Percentiles rank a stretch among this genome's conserved stretches.
phyloP scores from a whole-genome alignment of 2,329 filamentous ascomycete species.

The Dothiorella sarmentorum region DNA sequence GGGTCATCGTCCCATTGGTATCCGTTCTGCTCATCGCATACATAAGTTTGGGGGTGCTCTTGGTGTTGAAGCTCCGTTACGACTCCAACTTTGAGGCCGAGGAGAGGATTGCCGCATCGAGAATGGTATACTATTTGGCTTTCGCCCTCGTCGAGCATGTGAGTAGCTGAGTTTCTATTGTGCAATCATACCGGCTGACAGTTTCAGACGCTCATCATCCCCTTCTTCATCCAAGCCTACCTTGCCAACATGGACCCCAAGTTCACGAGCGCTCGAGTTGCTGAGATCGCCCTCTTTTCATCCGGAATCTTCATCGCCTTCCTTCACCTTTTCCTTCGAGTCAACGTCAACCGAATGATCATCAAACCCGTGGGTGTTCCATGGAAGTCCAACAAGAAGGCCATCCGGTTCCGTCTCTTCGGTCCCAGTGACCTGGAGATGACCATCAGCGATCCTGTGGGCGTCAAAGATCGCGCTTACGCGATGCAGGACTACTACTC shows the following conservation, averaged over 20 bases:
- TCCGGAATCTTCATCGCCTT: conserved; percentile 63
- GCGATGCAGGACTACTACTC: conserved; percentile 24
- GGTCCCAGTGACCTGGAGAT: conserved; percentile 42
- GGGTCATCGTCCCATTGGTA: conserved; percentile 55
- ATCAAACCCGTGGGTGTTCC: conserved; percentile 49
- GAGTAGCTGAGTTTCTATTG: conserved; percentile 42
- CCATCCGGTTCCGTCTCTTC: conserved; percentile 44
- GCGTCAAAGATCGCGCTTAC: conserved; percentile 29
- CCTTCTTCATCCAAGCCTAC: conserved; percentile 58
- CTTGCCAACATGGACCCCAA: conserved; percentile 40
- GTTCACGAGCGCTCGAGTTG: conserved; percentile 58
- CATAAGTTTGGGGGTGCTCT: conserved; percentile 49
- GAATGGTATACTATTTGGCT: conserved; percentile 66
- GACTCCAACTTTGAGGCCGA: conserved; percentile 54
- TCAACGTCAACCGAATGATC: conserved; percentile 58
- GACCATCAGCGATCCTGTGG: conserved; percentile 39
- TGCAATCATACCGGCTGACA: conserved; percentile 17
- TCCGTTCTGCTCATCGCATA: conserved; percentile 51
- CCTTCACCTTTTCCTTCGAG: conserved; percentile 64
- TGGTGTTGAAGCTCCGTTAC: conserved; percentile 57
- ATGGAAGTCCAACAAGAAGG: conserved; percentile 41
- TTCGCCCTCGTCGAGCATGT: conserved; percentile 55
- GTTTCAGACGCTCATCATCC: conserved; percentile 58
- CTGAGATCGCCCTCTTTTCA: conserved; percentile 63
- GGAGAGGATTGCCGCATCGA: conserved; percentile 62